Evolutionary conservation across 2,329 filamentous ascomycete species (phyloP), one percentile per base, ranked within the genome.

Genomic region (Fusarium chlamydosporum): DNA sequence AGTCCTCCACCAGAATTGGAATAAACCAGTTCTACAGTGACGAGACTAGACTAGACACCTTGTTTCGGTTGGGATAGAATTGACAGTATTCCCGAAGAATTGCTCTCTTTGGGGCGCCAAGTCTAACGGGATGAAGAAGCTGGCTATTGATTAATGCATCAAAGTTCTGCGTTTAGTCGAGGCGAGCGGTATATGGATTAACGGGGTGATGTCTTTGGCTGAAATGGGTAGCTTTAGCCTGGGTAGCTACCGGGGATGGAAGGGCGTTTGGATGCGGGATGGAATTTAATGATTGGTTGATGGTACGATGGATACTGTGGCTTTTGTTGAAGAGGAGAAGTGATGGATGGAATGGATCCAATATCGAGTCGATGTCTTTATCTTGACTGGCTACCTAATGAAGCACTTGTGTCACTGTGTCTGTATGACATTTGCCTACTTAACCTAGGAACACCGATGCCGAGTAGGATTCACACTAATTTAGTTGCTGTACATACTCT

Each of bases 61-160:
- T 33, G 12, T 26, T 50, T 16, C 23, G 23, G 23, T 38, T 35
- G 16, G 18, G 45, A 16, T 26, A 47, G 35, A 16, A 29, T 13
- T 13, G 45, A 64, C 20, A 37, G 35, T 20, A 51, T 10, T 42
- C 26, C 34, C 52, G 35, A 27, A 42, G 27, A 26, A 43, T 26
- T 56, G 23, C 40, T 29, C n/a, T 29, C 23, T 63, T 42, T 18
- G 37, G 35, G 27, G 41, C n/a, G 26, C 26, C n/a, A 54, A 42
- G 47, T 38, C 61, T 59, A 65, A 65, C 40, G 54, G 23, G 35
- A 65, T 59, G 18, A 47, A 65, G 61, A 43, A 65, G 60, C 11
- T 56, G 23, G 10, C 8, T 40, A 40, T 13, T 42, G 40, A 47
- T 46, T 33, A 38, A 47, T 65, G 35, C 37, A 59, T 41, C 27